Conservation (phyloP, 805 yeast genomes). For the Ogataea saltuana region DNA sequence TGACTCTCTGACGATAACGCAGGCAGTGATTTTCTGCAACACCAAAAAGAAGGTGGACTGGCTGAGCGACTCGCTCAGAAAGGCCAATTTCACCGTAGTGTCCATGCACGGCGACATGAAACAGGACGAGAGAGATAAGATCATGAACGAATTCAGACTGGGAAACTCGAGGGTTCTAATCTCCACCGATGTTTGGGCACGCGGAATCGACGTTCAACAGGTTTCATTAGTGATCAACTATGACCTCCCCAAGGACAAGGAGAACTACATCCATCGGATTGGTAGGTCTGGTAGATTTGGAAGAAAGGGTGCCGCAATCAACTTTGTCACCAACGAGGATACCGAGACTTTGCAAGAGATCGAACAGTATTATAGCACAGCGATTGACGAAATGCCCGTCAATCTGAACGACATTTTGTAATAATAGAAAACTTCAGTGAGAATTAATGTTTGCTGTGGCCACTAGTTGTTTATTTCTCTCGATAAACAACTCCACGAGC, state of each 20-base stretch:
- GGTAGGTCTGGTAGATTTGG: conserved; percentile 99
- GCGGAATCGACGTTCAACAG: conserved; percentile 98
- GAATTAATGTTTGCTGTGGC: conserved; percentile 7
- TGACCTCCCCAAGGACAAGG: conserved; percentile 87
- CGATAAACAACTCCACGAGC: conserved; percentile 25
- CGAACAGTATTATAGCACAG: conserved; percentile 86
- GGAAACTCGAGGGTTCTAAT: conserved; percentile 93
- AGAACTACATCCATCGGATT: conserved; percentile 94
- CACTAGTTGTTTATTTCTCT: conserved; percentile 24
- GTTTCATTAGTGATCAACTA: conserved; percentile 93
- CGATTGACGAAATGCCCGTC: conserved; percentile 90
- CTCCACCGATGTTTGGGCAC: conserved; percentile 93
- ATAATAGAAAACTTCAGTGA: too few relatives aligned
- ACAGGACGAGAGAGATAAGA: conserved; percentile 89
- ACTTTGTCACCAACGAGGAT: conserved; percentile 84
- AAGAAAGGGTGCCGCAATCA: conserved; percentile 96
- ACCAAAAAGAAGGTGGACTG: conserved; percentile 92
- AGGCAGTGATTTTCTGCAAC: conserved; percentile 97
- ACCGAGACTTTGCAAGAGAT: conserved; percentile 74
- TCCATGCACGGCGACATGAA: conserved; percentile 97
- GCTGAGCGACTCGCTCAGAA: conserved; percentile 72
- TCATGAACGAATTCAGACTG: conserved; percentile 94
- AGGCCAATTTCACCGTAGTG: conserved; percentile 84
- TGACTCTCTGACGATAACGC: conserved; percentile 93
- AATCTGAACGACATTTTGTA: conserved; percentile 29